These are phyloP conservation scores for Globisporangium spiculum DNA, from an alignment of 352 stramenopile genomes.

Conservation along the genomic window DNA sequence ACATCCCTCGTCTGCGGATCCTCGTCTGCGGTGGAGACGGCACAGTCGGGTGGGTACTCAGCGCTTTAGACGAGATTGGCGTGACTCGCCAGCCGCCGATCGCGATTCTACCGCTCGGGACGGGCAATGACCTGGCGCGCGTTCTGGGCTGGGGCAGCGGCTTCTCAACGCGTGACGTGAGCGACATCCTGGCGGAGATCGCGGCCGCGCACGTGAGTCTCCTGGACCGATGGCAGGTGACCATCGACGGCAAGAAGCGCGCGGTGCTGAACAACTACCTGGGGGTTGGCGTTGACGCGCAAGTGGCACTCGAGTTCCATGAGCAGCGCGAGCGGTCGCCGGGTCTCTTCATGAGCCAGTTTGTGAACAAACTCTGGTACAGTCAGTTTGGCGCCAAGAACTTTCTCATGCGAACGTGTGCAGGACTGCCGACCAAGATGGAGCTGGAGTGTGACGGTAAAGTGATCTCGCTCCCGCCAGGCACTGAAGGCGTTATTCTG, in stretches of 20 bases:
- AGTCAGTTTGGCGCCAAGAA: constrained; percentile 85
- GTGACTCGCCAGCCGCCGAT: constrained; percentile 85
- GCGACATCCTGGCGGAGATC: constrained; percentile 63
- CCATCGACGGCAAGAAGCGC: constrained; percentile 67
- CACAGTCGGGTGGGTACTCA: constrained; percentile 91
- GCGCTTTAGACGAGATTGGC: constrained; percentile 67
- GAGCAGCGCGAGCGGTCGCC: constrained; percentile 85
- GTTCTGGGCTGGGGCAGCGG: constrained; percentile 93
- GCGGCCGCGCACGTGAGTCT: constrained; percentile 73
- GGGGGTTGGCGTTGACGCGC: constrained; percentile 88
- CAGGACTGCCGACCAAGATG: constrained; percentile 71
- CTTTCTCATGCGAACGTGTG: constrained; percentile 83
- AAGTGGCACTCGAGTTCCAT: constrained; percentile 90
- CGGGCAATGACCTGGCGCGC: constrained; percentile 94
- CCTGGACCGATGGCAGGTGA: constrained; percentile 71
- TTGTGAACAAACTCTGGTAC: constrained; percentile 93
- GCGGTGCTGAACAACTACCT: constrained; percentile 81
- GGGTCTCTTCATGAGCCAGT: constrained; percentile 84
- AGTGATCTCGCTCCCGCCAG: constrained; percentile 57
- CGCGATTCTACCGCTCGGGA: constrained; percentile 93
- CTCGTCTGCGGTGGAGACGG: constrained; percentile 95
- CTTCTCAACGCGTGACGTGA: constrained; percentile 75
- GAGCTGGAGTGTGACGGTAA: constrained; percentile 81
- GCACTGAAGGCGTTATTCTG: constrained; percentile 83
- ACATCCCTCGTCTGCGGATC: constrained; percentile 86